Percentiles rank a stretch among this genome's conserved stretches.
Conservation (phyloP, 352 stramenopile species). For the Phytophthora foliorum region DNA sequence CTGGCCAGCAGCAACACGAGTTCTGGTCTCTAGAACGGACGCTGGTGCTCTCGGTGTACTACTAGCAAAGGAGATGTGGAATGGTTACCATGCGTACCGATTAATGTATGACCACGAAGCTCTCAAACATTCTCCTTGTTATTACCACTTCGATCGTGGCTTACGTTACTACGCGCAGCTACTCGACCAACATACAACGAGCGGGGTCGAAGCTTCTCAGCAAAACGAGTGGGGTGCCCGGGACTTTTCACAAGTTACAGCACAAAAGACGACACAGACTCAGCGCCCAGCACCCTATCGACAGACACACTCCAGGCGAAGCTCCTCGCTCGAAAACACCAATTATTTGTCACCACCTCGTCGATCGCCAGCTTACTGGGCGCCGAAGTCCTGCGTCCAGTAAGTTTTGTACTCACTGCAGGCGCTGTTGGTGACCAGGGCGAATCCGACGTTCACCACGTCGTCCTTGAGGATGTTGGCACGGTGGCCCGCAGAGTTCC, state of each 20-base stretch:
- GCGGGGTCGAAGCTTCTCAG: constrained; percentile 1
- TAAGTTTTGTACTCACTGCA: constrained; percentile 56
- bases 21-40: not conserved
- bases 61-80: constrained; percentile 9
- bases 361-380: constrained; percentile 9
- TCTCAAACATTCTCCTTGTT: constrained; percentile 22
- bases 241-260: constrained; percentile 21
- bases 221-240: constrained; percentile 12
- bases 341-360: not conserved
- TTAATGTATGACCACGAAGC: constrained; percentile 9
- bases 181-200: constrained; percentile 15
- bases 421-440: constrained; percentile 32
- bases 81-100: constrained; percentile 4
- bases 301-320: constrained; percentile 9
- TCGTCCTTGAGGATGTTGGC: constrained; percentile 65
- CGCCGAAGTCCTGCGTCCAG: constrained; percentile 70
- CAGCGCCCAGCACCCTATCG: constrained; percentile 4
- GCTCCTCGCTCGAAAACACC: constrained; percentile 3
- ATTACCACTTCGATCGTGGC: constrained; percentile 30
- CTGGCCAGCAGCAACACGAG: not conserved
- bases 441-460: constrained; percentile 47
- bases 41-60: constrained; percentile 7
- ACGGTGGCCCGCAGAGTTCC: constrained; percentile 58
- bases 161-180: not conserved
- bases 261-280: constrained; percentile 19